These are phyloP conservation scores for Xylaria sp. DNA, from an alignment of 2,329 filamentous ascomycete species.

Conservation along the genomic window DNA sequence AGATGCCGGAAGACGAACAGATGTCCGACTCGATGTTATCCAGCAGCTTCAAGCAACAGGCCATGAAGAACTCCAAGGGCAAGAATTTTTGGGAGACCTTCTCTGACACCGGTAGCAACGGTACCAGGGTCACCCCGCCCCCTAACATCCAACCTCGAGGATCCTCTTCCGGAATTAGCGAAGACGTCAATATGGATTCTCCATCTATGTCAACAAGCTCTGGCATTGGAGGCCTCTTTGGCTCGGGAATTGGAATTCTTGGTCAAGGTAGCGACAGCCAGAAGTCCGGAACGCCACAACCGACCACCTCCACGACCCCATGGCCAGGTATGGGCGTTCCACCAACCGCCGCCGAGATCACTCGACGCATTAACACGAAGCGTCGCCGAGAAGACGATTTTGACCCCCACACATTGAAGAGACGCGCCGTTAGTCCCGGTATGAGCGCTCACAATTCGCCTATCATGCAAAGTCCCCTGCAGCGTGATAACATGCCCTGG, in stretches of 20 bases:
- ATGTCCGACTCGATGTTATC: constrained; percentile 56
- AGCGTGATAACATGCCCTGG: constrained; percentile 66
- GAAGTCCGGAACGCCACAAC: constrained; percentile 36
- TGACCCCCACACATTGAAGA: constrained; percentile 81
- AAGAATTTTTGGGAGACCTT: constrained; percentile 74
- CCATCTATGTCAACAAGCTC: constrained; percentile 43
- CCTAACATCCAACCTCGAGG: constrained; percentile 58
- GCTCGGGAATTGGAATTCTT: constrained; percentile 31
- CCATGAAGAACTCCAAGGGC: constrained; percentile 65
- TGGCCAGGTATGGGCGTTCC: constrained; percentile 36
- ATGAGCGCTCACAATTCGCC: constrained; percentile 90
- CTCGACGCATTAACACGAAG: constrained; percentile 72
- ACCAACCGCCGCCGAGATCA: constrained; percentile 67
- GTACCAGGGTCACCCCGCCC: constrained; percentile 45
- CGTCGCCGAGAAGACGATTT: constrained; percentile 88
- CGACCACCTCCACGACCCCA: constrained; percentile 29
- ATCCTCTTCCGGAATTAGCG: constrained; percentile 57
- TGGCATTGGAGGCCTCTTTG: constrained; percentile 31
- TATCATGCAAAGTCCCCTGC: constrained; percentile 75
- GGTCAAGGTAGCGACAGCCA: constrained; percentile 27
- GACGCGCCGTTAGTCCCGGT: constrained; percentile 83
- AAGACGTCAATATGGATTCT: constrained; percentile 69
- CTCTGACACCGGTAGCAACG: constrained; percentile 57
- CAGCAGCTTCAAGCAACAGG: constrained; percentile 70
- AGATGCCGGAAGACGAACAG: constrained; percentile 64